Base-by-base conservation (phyloP, 1,139 yeast species). In the Spencermartinsiella ligniputridi region DNA sequence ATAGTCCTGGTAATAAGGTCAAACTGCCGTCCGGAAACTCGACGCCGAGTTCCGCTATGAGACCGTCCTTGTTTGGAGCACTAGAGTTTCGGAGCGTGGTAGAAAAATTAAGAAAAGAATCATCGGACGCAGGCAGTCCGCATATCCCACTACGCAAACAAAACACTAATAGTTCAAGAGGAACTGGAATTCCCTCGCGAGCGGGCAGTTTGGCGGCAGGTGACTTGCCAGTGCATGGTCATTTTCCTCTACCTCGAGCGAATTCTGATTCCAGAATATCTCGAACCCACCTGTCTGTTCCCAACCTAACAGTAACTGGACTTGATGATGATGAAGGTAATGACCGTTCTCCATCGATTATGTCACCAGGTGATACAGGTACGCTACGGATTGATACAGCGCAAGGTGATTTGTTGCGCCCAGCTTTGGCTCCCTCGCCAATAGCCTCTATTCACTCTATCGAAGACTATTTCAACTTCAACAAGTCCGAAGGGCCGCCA, bases 11-110 rank as follows among this genome's bases (percentile, higher is more conserved):
- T 16, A 42, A 40, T 20, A 44, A 38, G 6, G 25, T 27, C 24
- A 37, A 44, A 17, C 39, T 29, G n/a, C 20, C 27, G n/a, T 13
- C 21, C 42, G 39, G 36, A 21, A 18, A 1, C 16, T 33, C 24
- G 16, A 16, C 42, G 12, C 38, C 38, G 6, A 16, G 48, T 8
- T 48, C 61, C 1, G 56, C 68, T 3, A 60, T 71, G 13, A 52
- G 76, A 44, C 74, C 76, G 1, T 72, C 77, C 0, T 52, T 74
- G 8, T 58, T 70, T 35, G 63, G 69, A 34, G 76, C 78, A 1
- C 55, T 74, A 20, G 75, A 70, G 41, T 61, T 68, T 44, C 66
- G 64, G 27, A 63, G 55, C 30, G 46, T 49, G 11, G 35, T 41
- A 20, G 45, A 25, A 35, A 39, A 27, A 15, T 29, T 41, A 13